These are phyloP conservation scores for Annulohypoxylon stygium DNA, from an alignment of 495 filamentous ascomycete species.

Conservation along the genomic window DNA sequence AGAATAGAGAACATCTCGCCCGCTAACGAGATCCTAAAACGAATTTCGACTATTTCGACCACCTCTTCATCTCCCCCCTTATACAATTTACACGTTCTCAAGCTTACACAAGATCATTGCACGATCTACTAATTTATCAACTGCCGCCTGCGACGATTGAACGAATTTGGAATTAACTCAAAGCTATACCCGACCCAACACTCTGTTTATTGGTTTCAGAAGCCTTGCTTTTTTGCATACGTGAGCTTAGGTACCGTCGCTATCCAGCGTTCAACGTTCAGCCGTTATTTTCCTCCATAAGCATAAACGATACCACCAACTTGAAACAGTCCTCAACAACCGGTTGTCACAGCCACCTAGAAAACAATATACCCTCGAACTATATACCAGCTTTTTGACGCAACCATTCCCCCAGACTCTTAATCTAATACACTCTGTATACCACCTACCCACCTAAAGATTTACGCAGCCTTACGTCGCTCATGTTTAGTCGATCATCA, in stretches of 20 bases:
- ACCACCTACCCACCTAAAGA: constrained; percentile 28
- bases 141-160: constrained; percentile 9
- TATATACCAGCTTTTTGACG: constrained; percentile 36
- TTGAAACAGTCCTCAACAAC: constrained; percentile 41
- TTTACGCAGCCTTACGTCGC: constrained; percentile 39
- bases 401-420: constrained; percentile 16
- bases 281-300: constrained; percentile 19
- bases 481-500: constrained; percentile 66
- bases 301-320: constrained; percentile 45
- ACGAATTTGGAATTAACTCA: constrained; percentile 25
- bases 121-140: constrained; percentile 25
- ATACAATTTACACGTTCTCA: not conserved
- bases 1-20: constrained; percentile 25
- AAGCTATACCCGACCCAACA: constrained; percentile 26
- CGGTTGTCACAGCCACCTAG: constrained; percentile 38
- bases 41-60: constrained; percentile 25
- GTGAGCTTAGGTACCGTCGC: constrained; percentile 14
- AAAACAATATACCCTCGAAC: constrained; percentile 20
- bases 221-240: constrained; percentile 33
- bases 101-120: not conserved
- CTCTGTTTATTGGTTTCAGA: constrained; percentile 29
- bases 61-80: constrained; percentile 1
- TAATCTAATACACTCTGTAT: constrained; percentile 18
- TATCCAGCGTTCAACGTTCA: constrained; percentile 15
- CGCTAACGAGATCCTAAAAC: constrained; percentile 28